phyloP scores from a whole-genome alignment of 2,329 filamentous ascomycete genomes.

The Neopestalotiopsis sp. region DNA sequence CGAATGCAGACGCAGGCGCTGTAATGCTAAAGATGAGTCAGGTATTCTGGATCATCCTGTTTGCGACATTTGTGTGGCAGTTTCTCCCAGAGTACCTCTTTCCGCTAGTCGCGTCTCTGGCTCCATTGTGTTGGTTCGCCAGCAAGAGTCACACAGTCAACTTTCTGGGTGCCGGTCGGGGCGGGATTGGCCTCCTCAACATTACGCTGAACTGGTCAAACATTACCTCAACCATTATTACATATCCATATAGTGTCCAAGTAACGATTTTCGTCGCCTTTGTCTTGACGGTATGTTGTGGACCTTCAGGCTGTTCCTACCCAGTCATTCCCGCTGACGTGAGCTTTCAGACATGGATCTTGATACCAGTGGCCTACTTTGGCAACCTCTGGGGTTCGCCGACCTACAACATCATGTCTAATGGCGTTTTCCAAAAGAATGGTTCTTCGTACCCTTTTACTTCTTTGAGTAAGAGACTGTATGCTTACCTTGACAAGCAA shows the following conservation, averaged over 20 bases:
- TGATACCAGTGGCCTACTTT: conserved; percentile 64
- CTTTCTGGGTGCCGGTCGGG: conserved; percentile 65
- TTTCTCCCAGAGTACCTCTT: conserved; percentile 67
- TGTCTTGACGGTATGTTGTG: conserved; percentile 30
- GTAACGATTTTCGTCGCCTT: conserved; percentile 60
- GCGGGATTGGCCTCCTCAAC: conserved; percentile 66
- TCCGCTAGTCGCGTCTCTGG: conserved; percentile 62
- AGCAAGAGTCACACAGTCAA: conserved; percentile 62
- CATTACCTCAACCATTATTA: conserved; percentile 64
- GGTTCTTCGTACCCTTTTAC: conserved; percentile 50
- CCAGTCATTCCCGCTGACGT: background rate
- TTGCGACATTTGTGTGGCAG: conserved; percentile 63
- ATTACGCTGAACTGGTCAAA: conserved; percentile 66
- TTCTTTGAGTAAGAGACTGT: conserved; percentile 29
- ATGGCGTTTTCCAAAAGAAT: conserved; percentile 55
- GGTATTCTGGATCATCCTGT: conserved; percentile 59
- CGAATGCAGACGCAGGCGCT: background rate
- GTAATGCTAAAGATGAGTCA: conserved; percentile 15
- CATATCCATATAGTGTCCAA: conserved; percentile 52
- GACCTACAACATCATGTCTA: conserved; percentile 59
- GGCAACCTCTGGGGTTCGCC: conserved; percentile 58
- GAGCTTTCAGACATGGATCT: conserved; percentile 62
- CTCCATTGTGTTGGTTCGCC: conserved; percentile 68
- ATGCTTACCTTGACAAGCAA: background rate
- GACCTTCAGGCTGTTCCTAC: background rate